These are phyloP conservation scores for Paecilomyces niveus DNA, from an alignment of 2,329 filamentous ascomycete species.

Conservation along the genomic window DNA sequence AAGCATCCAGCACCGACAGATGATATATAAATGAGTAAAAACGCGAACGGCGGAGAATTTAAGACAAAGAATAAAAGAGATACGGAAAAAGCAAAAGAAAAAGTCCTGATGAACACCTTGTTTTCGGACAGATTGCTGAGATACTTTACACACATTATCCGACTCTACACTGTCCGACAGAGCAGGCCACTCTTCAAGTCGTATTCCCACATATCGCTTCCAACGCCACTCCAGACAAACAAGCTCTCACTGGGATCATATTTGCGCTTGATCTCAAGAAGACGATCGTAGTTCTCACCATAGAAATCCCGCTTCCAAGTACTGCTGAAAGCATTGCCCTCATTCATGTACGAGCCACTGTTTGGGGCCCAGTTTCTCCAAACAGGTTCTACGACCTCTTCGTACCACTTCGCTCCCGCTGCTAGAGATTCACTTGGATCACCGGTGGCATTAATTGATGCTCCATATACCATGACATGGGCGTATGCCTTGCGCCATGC, in stretches of 20 bases:
- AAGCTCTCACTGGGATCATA: slow-evolving; percentile 18
- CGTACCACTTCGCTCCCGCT: slow-evolving; percentile 4
- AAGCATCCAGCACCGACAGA: no score
- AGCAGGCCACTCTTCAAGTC: slow-evolving; percentile 5
- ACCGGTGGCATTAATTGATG: slow-evolving; percentile 6
- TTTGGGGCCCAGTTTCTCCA: slow-evolving; percentile 19
- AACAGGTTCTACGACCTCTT: slow-evolving; percentile 10
- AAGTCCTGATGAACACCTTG: no score
- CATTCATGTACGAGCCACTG: slow-evolving; percentile 19
- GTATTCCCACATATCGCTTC: slow-evolving; percentile 15
- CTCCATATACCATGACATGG: slow-evolving; percentile 21
- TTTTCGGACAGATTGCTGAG: no score
- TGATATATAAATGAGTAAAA: no score
- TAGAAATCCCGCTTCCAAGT: slow-evolving; percentile 19
- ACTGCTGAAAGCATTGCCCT: slow-evolving; percentile 10
- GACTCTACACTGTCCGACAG: no score
- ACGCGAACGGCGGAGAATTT: no score
- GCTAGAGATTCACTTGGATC: slow-evolving; percentile 1
- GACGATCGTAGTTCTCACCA: slow-evolving; percentile 17
- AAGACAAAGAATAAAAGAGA: no score
- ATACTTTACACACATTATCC: no score
- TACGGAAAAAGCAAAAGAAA: no score
- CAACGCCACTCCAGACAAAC: slow-evolving; percentile 11
- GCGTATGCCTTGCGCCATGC: slow-evolving; percentile 29
- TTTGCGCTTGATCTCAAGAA: slow-evolving; percentile 18